These are phyloP conservation scores for Cudoniella acicularis DNA, from an alignment of 495 filamentous ascomycete genomes.

Conservation along the genomic window DNA sequence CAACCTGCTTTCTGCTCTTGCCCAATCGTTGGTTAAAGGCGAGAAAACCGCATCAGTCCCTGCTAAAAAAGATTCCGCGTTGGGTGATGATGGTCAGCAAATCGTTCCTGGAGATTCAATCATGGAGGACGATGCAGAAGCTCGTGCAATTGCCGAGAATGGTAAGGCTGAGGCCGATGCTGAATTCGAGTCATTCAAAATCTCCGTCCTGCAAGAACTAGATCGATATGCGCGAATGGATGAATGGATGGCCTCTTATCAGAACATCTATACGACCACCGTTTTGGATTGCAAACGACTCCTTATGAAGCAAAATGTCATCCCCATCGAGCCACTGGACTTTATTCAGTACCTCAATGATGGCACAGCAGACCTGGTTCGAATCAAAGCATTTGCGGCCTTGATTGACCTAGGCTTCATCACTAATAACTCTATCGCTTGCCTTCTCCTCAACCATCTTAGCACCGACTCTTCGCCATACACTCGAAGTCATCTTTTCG, in stretches of 20 bases:
- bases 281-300: constrained; percentile 73
- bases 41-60: constrained; percentile 24
- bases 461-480: constrained; percentile 78
- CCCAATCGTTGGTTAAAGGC: constrained; percentile 60
- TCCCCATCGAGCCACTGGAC: constrained; percentile 56
- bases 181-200: constrained; percentile 54
- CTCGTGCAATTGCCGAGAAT: too few relatives aligned
- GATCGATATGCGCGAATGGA: constrained; percentile 89
- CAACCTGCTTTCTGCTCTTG: constrained; percentile 72
- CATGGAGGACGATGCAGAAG: too few relatives aligned
- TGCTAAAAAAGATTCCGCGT: constrained; percentile 25
- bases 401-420: constrained; percentile 76
- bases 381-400: constrained; percentile 77
- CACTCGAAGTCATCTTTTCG: constrained; percentile 65
- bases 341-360: constrained; percentile 79
- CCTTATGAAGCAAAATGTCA: constrained; percentile 68
- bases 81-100: constrained; percentile 1
- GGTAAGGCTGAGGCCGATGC: constrained; percentile 58
- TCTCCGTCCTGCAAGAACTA: constrained; percentile 74
- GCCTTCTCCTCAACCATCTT: constrained; percentile 66
- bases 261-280: constrained; percentile 83
- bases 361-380: constrained; percentile 74
- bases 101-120: too few relatives aligned
- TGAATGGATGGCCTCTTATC: constrained; percentile 86
- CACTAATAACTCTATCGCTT: constrained; percentile 55